Evolutionary conservation across 306 rosid species (phyloP).

Genomic region (Castanopsis chinensis): DNA sequence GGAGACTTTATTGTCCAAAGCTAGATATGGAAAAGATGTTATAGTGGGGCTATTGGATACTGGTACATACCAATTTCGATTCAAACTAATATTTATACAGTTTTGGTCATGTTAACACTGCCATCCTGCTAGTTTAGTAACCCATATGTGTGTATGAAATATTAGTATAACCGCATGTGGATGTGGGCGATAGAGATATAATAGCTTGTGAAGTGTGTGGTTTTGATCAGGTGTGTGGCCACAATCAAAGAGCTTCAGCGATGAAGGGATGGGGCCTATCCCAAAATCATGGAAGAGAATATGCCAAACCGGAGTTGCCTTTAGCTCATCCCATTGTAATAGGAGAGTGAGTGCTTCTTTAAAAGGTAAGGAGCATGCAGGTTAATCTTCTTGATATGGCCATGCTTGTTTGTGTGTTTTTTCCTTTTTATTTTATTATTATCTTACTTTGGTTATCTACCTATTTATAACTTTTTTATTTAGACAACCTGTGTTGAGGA

Average conservation of each 20-base stretch:
- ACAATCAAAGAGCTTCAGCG: constrained; percentile 74
- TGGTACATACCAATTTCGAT: constrained; percentile 28
- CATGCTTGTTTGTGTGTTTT: too few species aligned
- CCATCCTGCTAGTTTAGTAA: not conserved
- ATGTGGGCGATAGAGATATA: not conserved
- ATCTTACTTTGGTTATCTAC: too few species aligned
- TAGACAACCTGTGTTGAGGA: too few species aligned
- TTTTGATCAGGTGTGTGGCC: constrained; percentile 73
- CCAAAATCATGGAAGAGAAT: constrained; percentile 78
- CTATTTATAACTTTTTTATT: too few species aligned
- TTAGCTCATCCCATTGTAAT: constrained; percentile 58
- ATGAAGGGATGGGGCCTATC: constrained; percentile 70
- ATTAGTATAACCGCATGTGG: too few species aligned
- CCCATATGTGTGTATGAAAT: not conserved
- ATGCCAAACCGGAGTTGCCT: constrained; percentile 65
- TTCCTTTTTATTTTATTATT: too few species aligned
- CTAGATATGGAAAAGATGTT: constrained; percentile 55
- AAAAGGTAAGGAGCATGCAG: not conserved
- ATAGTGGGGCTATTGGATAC: constrained; percentile 68
- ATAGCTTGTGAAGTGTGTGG: constrained; percentile 4
- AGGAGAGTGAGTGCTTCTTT: constrained; percentile 27
- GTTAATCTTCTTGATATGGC: too few species aligned
- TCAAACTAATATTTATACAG: not conserved
- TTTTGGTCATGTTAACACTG: not conserved
- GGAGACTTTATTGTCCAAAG: constrained; percentile 41